These are phyloP conservation scores for Ganoderma lucidum DNA, from an alignment of 1,284 basidiomycete genomes.

Conservation along the genomic window DNA sequence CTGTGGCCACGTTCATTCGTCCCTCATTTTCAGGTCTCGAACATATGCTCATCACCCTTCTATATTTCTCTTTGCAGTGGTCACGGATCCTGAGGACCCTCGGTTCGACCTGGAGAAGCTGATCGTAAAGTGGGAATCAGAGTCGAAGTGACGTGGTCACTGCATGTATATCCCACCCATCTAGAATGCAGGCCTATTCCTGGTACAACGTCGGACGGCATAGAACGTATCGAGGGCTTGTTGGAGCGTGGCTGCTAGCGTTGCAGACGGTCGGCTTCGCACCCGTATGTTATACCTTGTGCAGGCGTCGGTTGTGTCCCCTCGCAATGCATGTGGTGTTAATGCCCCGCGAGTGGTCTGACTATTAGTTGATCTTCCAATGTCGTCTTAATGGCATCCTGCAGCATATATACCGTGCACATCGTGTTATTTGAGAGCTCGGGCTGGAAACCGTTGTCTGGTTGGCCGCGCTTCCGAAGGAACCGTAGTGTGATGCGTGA, in stretches of 20 bases:
- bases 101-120: constrained; percentile 97
- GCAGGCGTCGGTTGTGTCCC: constrained; percentile 11
- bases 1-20: background rate
- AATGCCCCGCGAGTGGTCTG: background rate
- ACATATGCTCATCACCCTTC: background rate
- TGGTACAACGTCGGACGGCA: constrained; percentile 8
- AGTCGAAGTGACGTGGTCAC: constrained; percentile 50
- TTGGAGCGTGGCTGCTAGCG: background rate
- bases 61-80: constrained; percentile 55
- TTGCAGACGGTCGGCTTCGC: background rate
- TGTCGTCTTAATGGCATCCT: background rate
- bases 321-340: constrained; percentile 16
- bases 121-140: constrained; percentile 77
- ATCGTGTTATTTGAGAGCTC: background rate
- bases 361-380: too few relatives aligned
- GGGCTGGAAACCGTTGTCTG: background rate
- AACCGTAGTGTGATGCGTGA: constrained; percentile 1
- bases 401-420: background rate
- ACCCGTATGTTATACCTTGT: constrained; percentile 17
- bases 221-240: constrained; percentile 11
- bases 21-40: background rate
- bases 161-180: constrained; percentile 22
- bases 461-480: background rate
- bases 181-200: constrained; percentile 31
- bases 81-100: constrained; percentile 94